Evolutionary conservation across 148 eudicot genomes (phyloP), one percentile per base, ranked within the genome.

Genomic region (Rheum nobile): DNA sequence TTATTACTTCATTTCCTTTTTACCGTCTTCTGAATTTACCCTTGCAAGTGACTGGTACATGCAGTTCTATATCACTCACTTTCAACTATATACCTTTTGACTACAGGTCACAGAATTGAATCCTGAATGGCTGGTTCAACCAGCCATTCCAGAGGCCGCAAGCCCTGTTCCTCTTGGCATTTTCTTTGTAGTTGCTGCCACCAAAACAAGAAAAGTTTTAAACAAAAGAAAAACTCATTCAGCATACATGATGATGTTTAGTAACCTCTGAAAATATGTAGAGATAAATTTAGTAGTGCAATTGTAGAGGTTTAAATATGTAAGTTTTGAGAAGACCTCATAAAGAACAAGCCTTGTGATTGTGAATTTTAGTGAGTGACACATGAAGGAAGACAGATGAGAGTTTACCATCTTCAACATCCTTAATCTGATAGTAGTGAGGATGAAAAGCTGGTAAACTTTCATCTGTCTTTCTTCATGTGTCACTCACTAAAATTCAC

Each of bases 121-220:
- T 77, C 96, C 96, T 4, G 96, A 90, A 24, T 93, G 98, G 98
- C 77, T 93, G 73, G 90, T 93, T n/a, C n/a, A n/a, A n/a, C n/a
- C n/a, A n/a, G n/a, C n/a, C n/a, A n/a, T n/a, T n/a, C n/a, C n/a
- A n/a, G 81, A 74, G 31, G 81, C 78, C 31, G 90, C 87, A 34
- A 79, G 92, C 7, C 96, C 96, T 50, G 73, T 82, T 72, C 90
- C 92, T 35, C 82, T 77, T 1, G 96, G 96, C 96, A 90, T 86
- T 83, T 90, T 90, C 88, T 85, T 90, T 22, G 90, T 50, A 44
- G 75, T 71, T 11, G 87, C 94, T 89, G 91, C 78, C 38, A 84
- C 32, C 29, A 50, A 28, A 74, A 44, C 26, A 22, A 6, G 41
- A 37, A 1, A 16, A 34, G 21, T 16, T 65, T 65, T 37, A 31